phyloP scores from a whole-genome alignment of 345 rosid species.

The Brassica napus region DNA sequence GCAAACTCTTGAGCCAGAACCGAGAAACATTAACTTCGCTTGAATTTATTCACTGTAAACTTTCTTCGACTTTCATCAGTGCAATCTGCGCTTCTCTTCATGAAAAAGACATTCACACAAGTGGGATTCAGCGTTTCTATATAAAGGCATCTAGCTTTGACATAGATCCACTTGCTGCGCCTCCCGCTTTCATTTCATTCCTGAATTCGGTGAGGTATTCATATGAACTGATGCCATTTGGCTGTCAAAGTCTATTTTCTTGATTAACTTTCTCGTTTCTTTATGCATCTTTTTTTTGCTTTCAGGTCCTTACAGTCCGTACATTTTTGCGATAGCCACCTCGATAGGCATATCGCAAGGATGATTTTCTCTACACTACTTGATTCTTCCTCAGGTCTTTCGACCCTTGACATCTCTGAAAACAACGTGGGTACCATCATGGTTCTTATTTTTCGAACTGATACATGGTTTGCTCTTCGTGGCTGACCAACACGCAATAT shows the following conservation, averaged over 20 bases:
- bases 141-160: constrained; percentile 58
- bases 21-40: constrained; percentile 63
- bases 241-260: not conserved
- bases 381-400: constrained; percentile 54
- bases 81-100: constrained; percentile 55
- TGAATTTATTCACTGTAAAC: constrained; percentile 73
- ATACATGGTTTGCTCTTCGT: constrained; percentile 11
- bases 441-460: constrained; percentile 10
- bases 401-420: constrained; percentile 78
- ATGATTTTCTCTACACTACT: constrained; percentile 57
- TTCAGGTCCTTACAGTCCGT: constrained; percentile 69
- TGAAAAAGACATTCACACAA: constrained; percentile 40
- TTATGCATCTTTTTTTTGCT: not conserved
- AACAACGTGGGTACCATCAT: constrained; percentile 60
- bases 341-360: constrained; percentile 50
- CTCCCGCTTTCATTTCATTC: constrained; percentile 54
- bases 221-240: constrained; percentile 25
- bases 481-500: constrained; percentile 19
- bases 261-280: constrained; percentile 12
- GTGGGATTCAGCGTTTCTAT: constrained; percentile 55
- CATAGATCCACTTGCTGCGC: constrained; percentile 42
- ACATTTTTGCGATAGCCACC: constrained; percentile 54
- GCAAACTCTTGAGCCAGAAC: constrained; percentile 70
- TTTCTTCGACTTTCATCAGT: constrained; percentile 52
- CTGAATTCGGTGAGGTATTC: constrained; percentile 68